Base-by-base conservation (phyloP, 2,329 filamentous ascomycete genomes). In the Epichloe aotearoae region DNA sequence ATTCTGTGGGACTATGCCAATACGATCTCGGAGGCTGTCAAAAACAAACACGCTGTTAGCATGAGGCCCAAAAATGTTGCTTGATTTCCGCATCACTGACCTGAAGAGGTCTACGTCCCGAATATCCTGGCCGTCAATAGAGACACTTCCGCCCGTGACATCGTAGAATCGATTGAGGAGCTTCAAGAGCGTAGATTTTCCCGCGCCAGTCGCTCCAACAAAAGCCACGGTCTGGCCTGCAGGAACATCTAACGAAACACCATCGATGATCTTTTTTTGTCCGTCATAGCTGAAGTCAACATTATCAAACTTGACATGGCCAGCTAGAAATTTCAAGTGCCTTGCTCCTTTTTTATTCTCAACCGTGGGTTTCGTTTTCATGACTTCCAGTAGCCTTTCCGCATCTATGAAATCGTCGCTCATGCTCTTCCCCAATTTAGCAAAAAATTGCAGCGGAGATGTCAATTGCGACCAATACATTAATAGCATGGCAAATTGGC, bases 401-500 rank as follows among this genome's bases (percentile, higher is more conserved):
- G 77, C 77, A 51, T 79, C 71, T 43, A 81, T 75, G 37, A 82
- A 69, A 51, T 79, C 73, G 54, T 73, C 71, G 51, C 76, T 77
- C 54, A 82, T 72, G 46, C 65, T 74, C 58, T 76, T 77, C 6
- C 78, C 76, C 30, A 81, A 65, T 17, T 69, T 67, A 6, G 77
- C 74, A 60, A 88, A 87, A 64, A 85, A 87, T 56, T 82, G 82
- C 49, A 88, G 72, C 2, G 84, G 84, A 2, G 77, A 75, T 43
- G 84, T 83, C 38, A 88, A 72, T 59, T 88, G 84, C 17, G 77
- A 76, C 83, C 86, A 86, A 63, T 88, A 88, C 49, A 82, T 83
- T 53, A 88, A 67, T 15, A 88, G 70, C 66, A 82, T 79, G 50
- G 85, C 80, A 57, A 88, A 87, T 55, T 84, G 75, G 50, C 84